Conservation (phyloP, 495 filamentous ascomycete genomes). For the Wilcoxina mikolae region DNA sequence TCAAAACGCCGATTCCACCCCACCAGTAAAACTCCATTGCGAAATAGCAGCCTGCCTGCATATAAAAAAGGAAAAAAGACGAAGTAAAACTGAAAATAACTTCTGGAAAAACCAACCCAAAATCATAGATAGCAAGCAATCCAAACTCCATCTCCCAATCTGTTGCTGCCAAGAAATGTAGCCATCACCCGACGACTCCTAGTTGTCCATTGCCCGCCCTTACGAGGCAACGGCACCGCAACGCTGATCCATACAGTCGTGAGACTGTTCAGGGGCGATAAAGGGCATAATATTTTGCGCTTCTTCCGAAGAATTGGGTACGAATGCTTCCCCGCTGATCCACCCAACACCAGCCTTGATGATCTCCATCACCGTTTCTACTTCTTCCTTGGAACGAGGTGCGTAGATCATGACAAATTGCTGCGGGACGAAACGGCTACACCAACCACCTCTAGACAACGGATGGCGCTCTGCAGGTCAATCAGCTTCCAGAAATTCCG, state of each 20-base stretch:
- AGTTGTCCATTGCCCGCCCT: too few relatives aligned
- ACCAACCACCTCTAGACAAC: constrained; percentile 46
- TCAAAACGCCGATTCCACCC: background rate
- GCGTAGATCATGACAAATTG: constrained; percentile 78
- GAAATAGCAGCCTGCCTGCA: too few relatives aligned
- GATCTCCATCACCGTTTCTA: constrained; percentile 53
- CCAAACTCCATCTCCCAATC: too few relatives aligned
- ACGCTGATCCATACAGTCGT: background rate
- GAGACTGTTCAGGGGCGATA: background rate
- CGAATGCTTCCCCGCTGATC: constrained; percentile 35
- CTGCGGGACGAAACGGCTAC: constrained; percentile 43
- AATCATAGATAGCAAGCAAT: too few relatives aligned
- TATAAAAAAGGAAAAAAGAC: too few relatives aligned
- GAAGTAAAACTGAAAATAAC: too few relatives aligned
- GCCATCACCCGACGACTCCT: too few relatives aligned
- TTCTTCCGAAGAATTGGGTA: background rate
- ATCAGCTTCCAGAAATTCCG: background rate
- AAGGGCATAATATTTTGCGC: background rate
- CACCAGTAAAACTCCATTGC: background rate
- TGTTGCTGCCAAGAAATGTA: too few relatives aligned
- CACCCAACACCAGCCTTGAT: constrained; percentile 57
- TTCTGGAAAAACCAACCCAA: too few relatives aligned
- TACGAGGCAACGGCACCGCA: background rate
- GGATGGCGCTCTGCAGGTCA: constrained; percentile 51
- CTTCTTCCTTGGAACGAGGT: constrained; percentile 52